phyloP scores from a whole-genome alignment of 2,329 filamentous ascomycete genomes.

The Hymenoscyphus salicellus region DNA sequence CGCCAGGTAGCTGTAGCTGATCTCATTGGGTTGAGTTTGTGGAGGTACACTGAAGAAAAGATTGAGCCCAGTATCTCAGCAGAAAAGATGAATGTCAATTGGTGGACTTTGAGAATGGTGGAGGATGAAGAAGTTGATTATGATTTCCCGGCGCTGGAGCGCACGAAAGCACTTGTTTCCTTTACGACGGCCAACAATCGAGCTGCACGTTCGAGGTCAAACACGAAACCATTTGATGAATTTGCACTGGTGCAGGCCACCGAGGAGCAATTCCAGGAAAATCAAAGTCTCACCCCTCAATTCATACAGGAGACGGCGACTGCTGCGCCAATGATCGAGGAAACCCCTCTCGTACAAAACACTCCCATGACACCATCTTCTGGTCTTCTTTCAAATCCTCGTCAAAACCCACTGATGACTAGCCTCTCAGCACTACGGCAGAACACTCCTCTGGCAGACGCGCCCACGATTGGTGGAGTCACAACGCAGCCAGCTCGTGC shows the following conservation, averaged over 20 bases:
- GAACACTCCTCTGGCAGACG: slow-evolving; percentile 54
- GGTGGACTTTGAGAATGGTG: slow-evolving; percentile 80
- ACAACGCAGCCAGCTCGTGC: slow-evolving; percentile 37
- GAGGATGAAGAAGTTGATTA: slow-evolving; percentile 82
- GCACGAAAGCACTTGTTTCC: slow-evolving; percentile 69
- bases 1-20: slow-evolving; percentile 70
- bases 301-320: slow-evolving; percentile 55
- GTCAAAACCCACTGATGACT: slow-evolving; percentile 58
- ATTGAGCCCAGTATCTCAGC: slow-evolving; percentile 62
- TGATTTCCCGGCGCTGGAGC: slow-evolving; percentile 75
- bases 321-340: slow-evolving; percentile 27
- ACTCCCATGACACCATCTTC: slow-evolving; percentile 28
- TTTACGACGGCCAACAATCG: slow-evolving; percentile 81
- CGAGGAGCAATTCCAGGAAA: slow-evolving; percentile 64
- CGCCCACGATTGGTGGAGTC: slow-evolving; percentile 44
- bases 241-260: slow-evolving; percentile 76
- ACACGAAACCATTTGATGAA: slow-evolving; percentile 76
- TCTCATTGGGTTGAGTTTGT: slow-evolving; percentile 76
- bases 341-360: slow-evolving; percentile 41
- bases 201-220: slow-evolving; percentile 57
- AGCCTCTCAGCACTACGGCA: slow-evolving; percentile 53
- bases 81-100: slow-evolving; percentile 73
- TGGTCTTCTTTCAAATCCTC: slow-evolving; percentile 37
- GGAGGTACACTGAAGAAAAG: slow-evolving; percentile 75
- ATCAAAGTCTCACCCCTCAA: slow-evolving; percentile 65